A percentile compares a stretch with the other conserved stretches of the same genome.
These are phyloP conservation scores for Microdochium trichocladiopsis DNA, from an alignment of 2,329 filamentous ascomycete genomes.

Conservation along the genomic window DNA sequence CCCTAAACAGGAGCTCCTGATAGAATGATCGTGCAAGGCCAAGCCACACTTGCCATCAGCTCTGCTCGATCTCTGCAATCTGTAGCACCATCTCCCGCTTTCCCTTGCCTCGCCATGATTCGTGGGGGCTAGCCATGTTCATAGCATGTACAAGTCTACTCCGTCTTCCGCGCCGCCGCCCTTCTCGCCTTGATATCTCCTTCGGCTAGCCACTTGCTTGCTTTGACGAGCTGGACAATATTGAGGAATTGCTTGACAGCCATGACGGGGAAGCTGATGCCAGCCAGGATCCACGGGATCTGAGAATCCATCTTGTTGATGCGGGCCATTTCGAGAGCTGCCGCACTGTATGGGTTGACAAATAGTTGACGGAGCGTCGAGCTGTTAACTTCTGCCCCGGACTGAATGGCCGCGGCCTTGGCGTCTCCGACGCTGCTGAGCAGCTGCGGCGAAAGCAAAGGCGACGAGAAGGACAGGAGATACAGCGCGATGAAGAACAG, in stretches of 20 bases:
- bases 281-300: slow-evolving; percentile 63
- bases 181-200: slow-evolving; percentile 68
- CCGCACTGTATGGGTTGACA: slow-evolving; percentile 84
- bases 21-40: too few relatives aligned
- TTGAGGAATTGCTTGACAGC: slow-evolving; percentile 89
- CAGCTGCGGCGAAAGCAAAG: slow-evolving; percentile 79
- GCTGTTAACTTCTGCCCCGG: slow-evolving; percentile 63
- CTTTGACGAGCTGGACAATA: slow-evolving; percentile 87
- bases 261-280: slow-evolving; percentile 82
- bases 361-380: slow-evolving; percentile 70
- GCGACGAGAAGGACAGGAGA: slow-evolving; percentile 92
- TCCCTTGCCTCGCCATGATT: too few relatives aligned
- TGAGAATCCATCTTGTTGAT: slow-evolving; percentile 87
- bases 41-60: too few relatives aligned
- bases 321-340: slow-evolving; percentile 82
- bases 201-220: slow-evolving; percentile 85
- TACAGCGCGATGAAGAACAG: slow-evolving; percentile 98
- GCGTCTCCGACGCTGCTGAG: slow-evolving; percentile 52
- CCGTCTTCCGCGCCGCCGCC: slow-evolving; percentile 41
- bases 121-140: too few relatives aligned
- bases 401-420: slow-evolving; percentile 46
- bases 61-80: too few relatives aligned
- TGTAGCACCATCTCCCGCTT: too few relatives aligned
- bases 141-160: slow-evolving; percentile 11
- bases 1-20: too few relatives aligned